Evolutionary conservation across 805 yeast species (phyloP), one percentile per base, ranked within the genome.

Genomic region (Scheffersomyces coipomensis): DNA sequence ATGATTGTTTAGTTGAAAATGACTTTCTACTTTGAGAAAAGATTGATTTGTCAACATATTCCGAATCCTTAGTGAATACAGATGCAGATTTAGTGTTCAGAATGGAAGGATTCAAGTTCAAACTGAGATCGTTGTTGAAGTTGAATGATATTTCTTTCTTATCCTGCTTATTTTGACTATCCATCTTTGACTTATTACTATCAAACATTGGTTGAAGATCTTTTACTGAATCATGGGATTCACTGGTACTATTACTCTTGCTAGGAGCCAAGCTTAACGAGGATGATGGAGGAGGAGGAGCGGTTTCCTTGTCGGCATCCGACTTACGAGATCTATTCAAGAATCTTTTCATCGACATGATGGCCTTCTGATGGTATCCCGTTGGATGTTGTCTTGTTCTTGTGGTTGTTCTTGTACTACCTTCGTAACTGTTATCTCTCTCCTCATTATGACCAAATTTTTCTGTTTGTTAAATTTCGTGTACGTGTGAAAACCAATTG

Each of bases 1-100:
- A 66, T 17, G 73, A 66, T 47, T 64, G 71, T 29, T 59, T 61
- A 12, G 75, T 68, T 13, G 73, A 66, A 34, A 52, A 51, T 7
- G 74, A 59, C 37, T 55, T 56, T 35, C 60, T 60, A 26, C 60
- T 46, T 25, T 56, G 48, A 7, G 74, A 68, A 39, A 68, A 69
- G 11, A 69, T 47, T 11, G 73, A 66, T 31, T 50, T 53, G 18
- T 53, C 60, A 10, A 49, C 40, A 10, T 45, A 38, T 9, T 51
- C 55, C 2, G 66, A 56, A 19, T 52, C 60, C 35, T 51, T 58
- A 15, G 64, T 59, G 30, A 52, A 43, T 33, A 59, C 37, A 5
- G 30, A 27, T 3, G 66, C 45, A 40, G 27, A 47, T 27, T 48
- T 41, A 39, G 34, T 38, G 29, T 34, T 24, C 18, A 42, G 44